phyloP scores from a whole-genome alignment of 139 green algal species.

The Bryopsis sp. region DNA sequence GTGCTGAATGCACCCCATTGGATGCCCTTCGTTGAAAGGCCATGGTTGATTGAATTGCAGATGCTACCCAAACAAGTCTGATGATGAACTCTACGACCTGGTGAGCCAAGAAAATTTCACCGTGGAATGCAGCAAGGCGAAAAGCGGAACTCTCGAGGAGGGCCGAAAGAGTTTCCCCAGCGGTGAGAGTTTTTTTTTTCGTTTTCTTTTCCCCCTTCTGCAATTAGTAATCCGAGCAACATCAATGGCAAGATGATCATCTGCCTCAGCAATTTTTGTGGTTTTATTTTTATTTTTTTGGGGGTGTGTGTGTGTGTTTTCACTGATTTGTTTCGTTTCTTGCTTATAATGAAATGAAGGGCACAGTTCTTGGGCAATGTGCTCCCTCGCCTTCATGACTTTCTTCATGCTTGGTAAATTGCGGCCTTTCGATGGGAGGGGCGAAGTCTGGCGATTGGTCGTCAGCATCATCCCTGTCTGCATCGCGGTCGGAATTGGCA shows the following conservation, averaged over 20 bases:
- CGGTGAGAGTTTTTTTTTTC: slow-evolving; percentile 27
- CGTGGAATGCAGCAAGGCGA: neutral
- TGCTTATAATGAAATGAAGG: slow-evolving; percentile 24
- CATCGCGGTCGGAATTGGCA: slow-evolving; percentile 30
- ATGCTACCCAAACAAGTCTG: neutral
- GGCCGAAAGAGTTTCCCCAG: slow-evolving; percentile 54
- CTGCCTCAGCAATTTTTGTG: neutral
- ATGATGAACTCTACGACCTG: no score
- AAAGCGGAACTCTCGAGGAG: slow-evolving; percentile 30
- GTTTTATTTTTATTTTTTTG: neutral
- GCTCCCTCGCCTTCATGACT: slow-evolving; percentile 44
- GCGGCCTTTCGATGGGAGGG: slow-evolving; percentile 32
- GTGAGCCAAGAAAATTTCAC: neutral
- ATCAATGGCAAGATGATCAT: neutral
- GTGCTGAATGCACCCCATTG: no score
- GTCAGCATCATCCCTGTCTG: slow-evolving; percentile 31
- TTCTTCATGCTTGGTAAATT: slow-evolving; percentile 50
- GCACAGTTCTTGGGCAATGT: slow-evolving; percentile 49
- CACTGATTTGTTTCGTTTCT: neutral
- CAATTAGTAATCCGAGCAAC: neutral
- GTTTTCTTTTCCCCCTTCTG: neutral
- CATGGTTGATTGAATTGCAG: neutral
- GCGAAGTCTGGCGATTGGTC: slow-evolving; percentile 27
- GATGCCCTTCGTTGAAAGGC: neutral
- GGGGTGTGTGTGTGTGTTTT: no score